Conservation (phyloP, 192 early-diverging fungal genomes). For the Linnemannia schmuckeri region DNA sequence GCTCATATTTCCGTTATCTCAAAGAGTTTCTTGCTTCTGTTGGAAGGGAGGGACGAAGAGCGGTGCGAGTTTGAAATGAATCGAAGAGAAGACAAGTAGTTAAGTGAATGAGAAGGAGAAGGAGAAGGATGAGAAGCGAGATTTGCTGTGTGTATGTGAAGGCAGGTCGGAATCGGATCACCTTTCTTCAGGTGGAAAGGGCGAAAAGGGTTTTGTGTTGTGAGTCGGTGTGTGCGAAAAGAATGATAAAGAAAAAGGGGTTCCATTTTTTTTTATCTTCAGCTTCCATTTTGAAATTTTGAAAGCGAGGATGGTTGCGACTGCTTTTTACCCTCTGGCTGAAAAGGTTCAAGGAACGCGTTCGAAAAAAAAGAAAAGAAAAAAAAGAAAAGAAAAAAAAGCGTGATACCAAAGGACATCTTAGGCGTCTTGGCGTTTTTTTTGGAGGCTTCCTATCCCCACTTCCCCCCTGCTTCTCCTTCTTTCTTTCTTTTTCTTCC, state of each 20-base stretch:
- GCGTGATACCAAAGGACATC: not conserved
- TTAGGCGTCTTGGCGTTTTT: not conserved
- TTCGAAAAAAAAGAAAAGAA: not conserved
- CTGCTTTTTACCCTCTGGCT: not conserved
- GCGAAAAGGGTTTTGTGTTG: too few relatives aligned
- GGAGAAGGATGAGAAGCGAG: not conserved
- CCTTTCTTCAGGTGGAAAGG: too few relatives aligned
- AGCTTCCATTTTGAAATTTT: not conserved
- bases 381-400: not conserved
- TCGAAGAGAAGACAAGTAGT: not conserved
- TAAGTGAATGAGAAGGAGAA: not conserved
- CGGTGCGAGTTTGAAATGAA: not conserved
- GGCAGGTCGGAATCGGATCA: not conserved
- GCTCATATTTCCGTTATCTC: constrained; percentile 14
- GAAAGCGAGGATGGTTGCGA: not conserved
- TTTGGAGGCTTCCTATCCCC: not conserved
- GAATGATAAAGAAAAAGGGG: not conserved
- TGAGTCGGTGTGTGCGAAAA: not conserved
- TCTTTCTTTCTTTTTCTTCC: not conserved
- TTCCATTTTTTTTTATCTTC: not conserved
- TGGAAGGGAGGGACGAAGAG: too few relatives aligned
- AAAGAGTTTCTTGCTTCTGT: not conserved
- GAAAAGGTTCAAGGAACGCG: not conserved
- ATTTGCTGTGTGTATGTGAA: not conserved
- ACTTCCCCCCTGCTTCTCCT: not conserved